phyloP scores from a whole-genome alignment of 2,329 filamentous ascomycete species.

The Beauveria medogensis region DNA sequence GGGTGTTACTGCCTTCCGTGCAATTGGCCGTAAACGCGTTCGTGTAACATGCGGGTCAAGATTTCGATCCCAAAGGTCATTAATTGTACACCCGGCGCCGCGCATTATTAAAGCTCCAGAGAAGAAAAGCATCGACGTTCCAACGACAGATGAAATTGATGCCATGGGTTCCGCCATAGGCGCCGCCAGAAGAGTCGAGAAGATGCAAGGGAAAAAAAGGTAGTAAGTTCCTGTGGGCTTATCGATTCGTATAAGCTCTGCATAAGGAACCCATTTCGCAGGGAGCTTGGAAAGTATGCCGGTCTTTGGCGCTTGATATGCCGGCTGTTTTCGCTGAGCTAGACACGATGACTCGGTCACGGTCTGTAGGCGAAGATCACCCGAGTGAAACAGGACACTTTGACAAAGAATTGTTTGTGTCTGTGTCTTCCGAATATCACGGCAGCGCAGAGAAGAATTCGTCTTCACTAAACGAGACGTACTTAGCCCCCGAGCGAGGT shows the following conservation, averaged over 20 bases:
- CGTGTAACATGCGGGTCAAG: constrained; percentile 73
- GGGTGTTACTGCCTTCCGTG: constrained; percentile 67
- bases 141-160: constrained; percentile 50
- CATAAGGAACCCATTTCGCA: constrained; percentile 48
- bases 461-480: background rate
- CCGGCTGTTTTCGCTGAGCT: constrained; percentile 9
- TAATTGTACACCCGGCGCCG: constrained; percentile 80
- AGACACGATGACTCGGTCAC: background rate
- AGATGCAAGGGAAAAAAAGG: constrained; percentile 77
- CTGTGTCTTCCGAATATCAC: background rate
- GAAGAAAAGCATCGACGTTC: constrained; percentile 63
- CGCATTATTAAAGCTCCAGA: constrained; percentile 77
- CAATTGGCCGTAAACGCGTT: constrained; percentile 72
- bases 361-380: constrained; percentile 7
- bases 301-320: constrained; percentile 62
- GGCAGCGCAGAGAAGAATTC: background rate
- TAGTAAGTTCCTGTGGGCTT: constrained; percentile 79
- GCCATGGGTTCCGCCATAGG: constrained; percentile 57
- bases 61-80: constrained; percentile 84
- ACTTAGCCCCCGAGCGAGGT: background rate
- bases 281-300: constrained; percentile 67
- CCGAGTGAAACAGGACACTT: background rate
- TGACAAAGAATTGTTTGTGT: background rate
- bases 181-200: constrained; percentile 74
- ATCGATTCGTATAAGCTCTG: constrained; percentile 63